Evolutionary conservation across 768 basidiomycete genomes (phyloP), one percentile per base, ranked within the genome.

Genomic region (Boletus vermiculosoides): DNA sequence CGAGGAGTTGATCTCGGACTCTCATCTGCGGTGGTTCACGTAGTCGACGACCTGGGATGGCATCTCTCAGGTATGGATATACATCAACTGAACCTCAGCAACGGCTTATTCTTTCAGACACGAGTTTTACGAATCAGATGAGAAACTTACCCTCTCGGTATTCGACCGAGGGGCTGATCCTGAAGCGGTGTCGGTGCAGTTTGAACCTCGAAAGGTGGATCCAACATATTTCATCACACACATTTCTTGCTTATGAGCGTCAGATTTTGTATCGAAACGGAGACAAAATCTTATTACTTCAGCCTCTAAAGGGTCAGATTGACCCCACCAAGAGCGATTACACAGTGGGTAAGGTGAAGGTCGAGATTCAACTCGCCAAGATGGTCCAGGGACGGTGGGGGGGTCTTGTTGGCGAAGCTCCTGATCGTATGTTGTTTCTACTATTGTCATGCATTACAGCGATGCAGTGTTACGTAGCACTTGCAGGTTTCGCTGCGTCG

Each of bases 121-220:
- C 75, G 90, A 92, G 71, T 94, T 88, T 71, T 94, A 93, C 72
- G 92, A 94, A 73, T 88, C 86, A 13, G 91, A 93, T 63, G 88
- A 92, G 57, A 78, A 68, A 59, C 68, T 92, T 54, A 88, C 77
- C 20, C 69, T 94, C 64, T 86, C 88, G 54, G 77, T 94, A 66
- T 93, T 92, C 66, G 87, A 94, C 74, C 83, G 84, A 62, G 84
- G 84, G 62, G 90, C 83, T 40, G 84, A 92, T 70, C 81, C 87
- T 15, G 78, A 74, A 25, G 71, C 82, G 62, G 82, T 92, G 50
- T 77, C 76, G 16, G 72, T 94, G 63, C 69, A 77, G 37, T 87
- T 93, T 58, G 81, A 84, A 57, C 78, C 86, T 7, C 78, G 87
- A 63, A 82, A 82, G 73, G 90, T 88, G 57, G 47, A 74, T 40